phyloP scores from a whole-genome alignment of 306 rosid genomes.

The Citrullus colocynthis region DNA sequence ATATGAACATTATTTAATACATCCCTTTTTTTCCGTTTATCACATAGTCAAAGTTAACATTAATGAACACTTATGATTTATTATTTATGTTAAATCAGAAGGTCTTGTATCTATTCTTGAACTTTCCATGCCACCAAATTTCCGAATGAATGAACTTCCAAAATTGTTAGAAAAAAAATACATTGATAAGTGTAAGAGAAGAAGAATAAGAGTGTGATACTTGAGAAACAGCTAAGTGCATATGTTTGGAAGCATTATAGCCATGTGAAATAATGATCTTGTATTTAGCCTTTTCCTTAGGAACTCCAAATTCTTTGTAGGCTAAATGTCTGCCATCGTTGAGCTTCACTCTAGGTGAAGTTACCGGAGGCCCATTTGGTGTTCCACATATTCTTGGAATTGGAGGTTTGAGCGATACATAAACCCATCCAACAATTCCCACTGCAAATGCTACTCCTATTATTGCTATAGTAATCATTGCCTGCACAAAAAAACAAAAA shows the following conservation, averaged over 20 bases:
- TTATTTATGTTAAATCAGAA: too few relatives aligned
- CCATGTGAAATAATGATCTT: neutral
- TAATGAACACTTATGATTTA: too few relatives aligned
- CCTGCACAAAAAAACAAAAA: slow-evolving; percentile 9
- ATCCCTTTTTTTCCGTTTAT: too few relatives aligned
- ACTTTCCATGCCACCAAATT: too few relatives aligned
- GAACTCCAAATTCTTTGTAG: neutral
- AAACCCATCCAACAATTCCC: slow-evolving; percentile 40
- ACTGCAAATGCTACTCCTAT: slow-evolving; percentile 33
- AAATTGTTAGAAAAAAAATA: too few relatives aligned
- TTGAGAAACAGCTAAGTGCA: too few relatives aligned
- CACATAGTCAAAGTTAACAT: too few relatives aligned
- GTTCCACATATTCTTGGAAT: slow-evolving; percentile 54
- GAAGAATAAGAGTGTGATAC: too few relatives aligned
- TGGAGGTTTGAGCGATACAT: slow-evolving; percentile 48
- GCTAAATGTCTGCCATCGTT: neutral
- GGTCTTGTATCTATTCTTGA: too few relatives aligned
- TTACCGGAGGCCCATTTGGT: slow-evolving; percentile 29
- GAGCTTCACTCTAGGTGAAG: neutral
- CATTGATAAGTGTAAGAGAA: neutral
- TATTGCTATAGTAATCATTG: slow-evolving; percentile 32
- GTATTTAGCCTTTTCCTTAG: neutral
- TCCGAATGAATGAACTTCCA: too few relatives aligned
- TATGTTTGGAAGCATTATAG: too few relatives aligned
- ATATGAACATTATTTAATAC: too few relatives aligned